Base-by-base conservation (phyloP, 2,329 filamentous ascomycete species). In the Exutisphaerella laricina region DNA sequence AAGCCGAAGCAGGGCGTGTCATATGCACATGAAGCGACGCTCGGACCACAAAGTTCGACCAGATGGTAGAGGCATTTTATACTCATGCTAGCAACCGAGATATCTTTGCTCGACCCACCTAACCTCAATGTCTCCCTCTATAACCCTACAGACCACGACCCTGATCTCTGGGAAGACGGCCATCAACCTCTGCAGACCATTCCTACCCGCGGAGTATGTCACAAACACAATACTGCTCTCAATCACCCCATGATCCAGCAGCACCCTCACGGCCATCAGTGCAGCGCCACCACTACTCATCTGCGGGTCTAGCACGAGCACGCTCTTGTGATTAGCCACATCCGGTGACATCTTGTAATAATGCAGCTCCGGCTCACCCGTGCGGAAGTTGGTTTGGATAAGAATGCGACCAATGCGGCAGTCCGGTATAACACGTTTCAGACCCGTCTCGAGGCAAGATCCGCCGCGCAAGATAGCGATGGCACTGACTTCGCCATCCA, bases 251-350 rank as follows among this genome's bases (percentile, higher is more conserved):
- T 97, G 89, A 63, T 98, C 92, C 12, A 95, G 80, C 40, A 98
- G 71, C n/a, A 97, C 87, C 59, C 92, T 85, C 30, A 97, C 89
- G 1, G 92, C 88, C 92, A 98, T 98, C 45, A 98, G 70, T 4
- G 79, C 80, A 9, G 80, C 79, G 25, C 89, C 90, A 31, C 92
- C 92, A 48, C 84, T 89, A 18, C 87, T 88, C 85, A 97, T 96
- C 62, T 98, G 92, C 10, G 89, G 83, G 64, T 97, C 92, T 14
- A 97, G 71, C 5, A 98, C 72, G 47, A 98, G 71, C 13, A 98
- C 88, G 37, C 84, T 84, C 52, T 86, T 82, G 59, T 95, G 85
- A 30, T 76, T 66, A 46, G 77, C 69, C 43, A 97, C 85, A 48
- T 87, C 77, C 2, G 77, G 71, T 0, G 87, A 85, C 3, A 98